Percentiles rank a stretch among this genome's conserved stretches.
Evolutionary conservation across 495 filamentous ascomycete genomes (phyloP).

Genomic region (Neurospora sp.): DNA sequence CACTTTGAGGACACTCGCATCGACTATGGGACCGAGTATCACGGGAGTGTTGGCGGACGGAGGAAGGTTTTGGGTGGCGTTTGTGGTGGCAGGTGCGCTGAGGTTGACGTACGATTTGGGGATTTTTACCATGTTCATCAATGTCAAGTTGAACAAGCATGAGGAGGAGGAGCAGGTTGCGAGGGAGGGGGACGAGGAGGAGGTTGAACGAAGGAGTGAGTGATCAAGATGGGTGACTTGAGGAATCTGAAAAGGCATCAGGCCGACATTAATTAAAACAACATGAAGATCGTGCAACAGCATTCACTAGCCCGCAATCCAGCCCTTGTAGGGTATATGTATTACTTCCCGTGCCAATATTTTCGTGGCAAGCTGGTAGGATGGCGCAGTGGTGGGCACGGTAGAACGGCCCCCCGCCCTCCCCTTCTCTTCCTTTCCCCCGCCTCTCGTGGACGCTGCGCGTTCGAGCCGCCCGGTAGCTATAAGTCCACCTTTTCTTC

Average conservation of each 20-base stretch:
- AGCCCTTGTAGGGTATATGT: not conserved
- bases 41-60: constrained; percentile 61
- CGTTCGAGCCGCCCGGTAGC: not conserved
- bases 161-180: constrained; percentile 9
- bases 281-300: not conserved
- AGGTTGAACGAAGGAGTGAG: not conserved
- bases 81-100: constrained; percentile 59
- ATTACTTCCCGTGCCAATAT: not conserved
- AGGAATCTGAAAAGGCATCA: not conserved
- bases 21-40: constrained; percentile 56
- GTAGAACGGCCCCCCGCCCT: too few relatives aligned
- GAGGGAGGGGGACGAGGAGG: not conserved
- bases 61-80: constrained; percentile 61
- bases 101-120: constrained; percentile 66
- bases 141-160: constrained; percentile 34
- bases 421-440: too few relatives aligned
- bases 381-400: too few relatives aligned
- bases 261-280: not conserved
- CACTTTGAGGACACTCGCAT: constrained; percentile 54
- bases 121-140: constrained; percentile 56
- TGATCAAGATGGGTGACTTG: not conserved
- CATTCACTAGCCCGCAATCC: not conserved
- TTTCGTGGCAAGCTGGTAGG: not conserved
- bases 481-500: not conserved
- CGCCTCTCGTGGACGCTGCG: not conserved